These are phyloP conservation scores for Aureobasidium pullulans DNA, from an alignment of 2,329 filamentous ascomycete species.

Conservation along the genomic window DNA sequence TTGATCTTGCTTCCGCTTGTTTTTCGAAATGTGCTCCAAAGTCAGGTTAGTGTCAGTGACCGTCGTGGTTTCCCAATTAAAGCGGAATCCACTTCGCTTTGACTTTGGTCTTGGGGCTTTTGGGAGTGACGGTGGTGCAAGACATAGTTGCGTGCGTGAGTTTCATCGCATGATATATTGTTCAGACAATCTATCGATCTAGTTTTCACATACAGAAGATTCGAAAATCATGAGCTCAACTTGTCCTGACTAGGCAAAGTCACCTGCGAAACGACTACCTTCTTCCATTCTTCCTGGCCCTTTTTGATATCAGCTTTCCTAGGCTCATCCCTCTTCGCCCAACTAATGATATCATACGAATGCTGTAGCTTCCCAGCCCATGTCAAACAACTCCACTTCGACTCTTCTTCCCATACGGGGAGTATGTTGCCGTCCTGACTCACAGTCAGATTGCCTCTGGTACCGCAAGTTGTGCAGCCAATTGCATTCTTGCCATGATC, in stretches of 20 bases:
- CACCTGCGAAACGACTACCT: neutral
- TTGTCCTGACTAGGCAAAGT: neutral
- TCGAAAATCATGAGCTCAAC: too few species aligned
- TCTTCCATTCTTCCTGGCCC: neutral
- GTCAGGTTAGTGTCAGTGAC: too few species aligned
- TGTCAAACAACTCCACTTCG: slow-evolving; percentile 1
- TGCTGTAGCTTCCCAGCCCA: slow-evolving; percentile 1
- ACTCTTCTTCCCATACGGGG: slow-evolving; percentile 13
- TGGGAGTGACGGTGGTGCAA: too few species aligned
- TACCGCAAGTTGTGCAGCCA: slow-evolving; percentile 14
- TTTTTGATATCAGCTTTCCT: neutral
- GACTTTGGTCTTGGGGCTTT: too few species aligned
- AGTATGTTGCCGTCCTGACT: neutral
- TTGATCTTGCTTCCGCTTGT: too few species aligned
- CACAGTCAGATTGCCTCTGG: slow-evolving; percentile 3
- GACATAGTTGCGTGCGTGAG: too few species aligned
- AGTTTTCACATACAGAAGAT: too few species aligned
- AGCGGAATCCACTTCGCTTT: too few species aligned
- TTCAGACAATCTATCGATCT: too few species aligned
- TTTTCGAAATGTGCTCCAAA: too few species aligned
- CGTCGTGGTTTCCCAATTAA: too few species aligned
- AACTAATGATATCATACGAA: neutral
- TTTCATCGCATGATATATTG: too few species aligned
- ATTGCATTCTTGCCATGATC: slow-evolving; percentile 8
- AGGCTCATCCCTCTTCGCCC: neutral